These are phyloP conservation scores for Hymenoscyphus repandus DNA, from an alignment of 2,329 filamentous ascomycete species.

Conservation along the genomic window DNA sequence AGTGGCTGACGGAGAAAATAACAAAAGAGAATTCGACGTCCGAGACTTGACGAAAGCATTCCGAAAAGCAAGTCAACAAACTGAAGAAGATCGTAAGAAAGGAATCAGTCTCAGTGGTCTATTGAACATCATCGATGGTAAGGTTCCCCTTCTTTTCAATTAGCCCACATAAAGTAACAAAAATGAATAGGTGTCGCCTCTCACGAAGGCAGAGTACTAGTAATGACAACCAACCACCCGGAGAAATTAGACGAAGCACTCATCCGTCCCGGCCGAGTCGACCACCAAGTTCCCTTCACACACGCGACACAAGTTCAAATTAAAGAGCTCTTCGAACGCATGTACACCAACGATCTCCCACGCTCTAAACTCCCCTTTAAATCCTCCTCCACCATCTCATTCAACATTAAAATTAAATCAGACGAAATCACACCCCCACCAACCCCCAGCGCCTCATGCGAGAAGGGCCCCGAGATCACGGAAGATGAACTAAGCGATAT, in stretches of 20 bases:
- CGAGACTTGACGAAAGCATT: conserved; percentile 40
- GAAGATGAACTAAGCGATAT: conserved; percentile 33
- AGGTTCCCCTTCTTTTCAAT: not conserved
- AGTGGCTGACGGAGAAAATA: conserved; percentile 10
- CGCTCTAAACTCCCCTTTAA: conserved; percentile 1
- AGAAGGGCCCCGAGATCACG: conserved; percentile 7
- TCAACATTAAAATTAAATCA: not conserved
- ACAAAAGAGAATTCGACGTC: conserved; percentile 34
- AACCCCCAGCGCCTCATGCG: not conserved
- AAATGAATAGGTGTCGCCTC: conserved; percentile 43
- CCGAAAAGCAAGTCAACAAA: conserved; percentile 35
- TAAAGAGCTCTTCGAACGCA: not conserved
- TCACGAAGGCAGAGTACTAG: conserved; percentile 60
- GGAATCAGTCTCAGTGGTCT: conserved; percentile 57
- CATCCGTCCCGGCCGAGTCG: conserved; percentile 57
- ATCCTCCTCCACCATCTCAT: not conserved
- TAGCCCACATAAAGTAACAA: not conserved
- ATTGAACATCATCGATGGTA: conserved; percentile 62
- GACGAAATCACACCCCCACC: not conserved
- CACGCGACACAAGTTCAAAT: conserved; percentile 17
- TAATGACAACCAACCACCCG: conserved; percentile 67
- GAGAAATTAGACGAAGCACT: conserved; percentile 58
- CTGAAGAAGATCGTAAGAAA: conserved; percentile 32
- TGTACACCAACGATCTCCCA: conserved; percentile 22
- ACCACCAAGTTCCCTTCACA: conserved; percentile 52